Conservation (phyloP, 345 rosid genomes). For the Psidium friedrichsthalianum region DNA sequence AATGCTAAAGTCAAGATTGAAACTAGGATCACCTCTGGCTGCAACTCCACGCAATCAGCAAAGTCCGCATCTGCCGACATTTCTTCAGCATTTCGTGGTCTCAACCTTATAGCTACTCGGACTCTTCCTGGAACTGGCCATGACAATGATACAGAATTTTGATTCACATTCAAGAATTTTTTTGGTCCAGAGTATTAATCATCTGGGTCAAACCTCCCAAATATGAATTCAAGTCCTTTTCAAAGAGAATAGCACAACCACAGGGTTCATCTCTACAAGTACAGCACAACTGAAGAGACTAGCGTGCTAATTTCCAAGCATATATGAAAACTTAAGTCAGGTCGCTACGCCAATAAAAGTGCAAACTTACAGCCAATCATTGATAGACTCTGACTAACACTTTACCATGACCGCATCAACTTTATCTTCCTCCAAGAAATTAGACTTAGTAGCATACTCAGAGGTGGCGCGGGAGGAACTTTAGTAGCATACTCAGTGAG, state of each 20-base stretch:
- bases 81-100: slow-evolving; percentile 89
- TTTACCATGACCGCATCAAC: background rate
- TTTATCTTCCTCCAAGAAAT: background rate
- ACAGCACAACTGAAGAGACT: background rate
- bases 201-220: background rate
- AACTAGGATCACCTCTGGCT: slow-evolving; percentile 56
- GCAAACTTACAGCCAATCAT: background rate
- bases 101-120: slow-evolving; percentile 86
- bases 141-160: background rate
- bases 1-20: background rate
- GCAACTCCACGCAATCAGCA: slow-evolving; percentile 95
- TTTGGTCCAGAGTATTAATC: background rate
- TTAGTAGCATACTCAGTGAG: background rate
- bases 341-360: background rate
- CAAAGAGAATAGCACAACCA: background rate
- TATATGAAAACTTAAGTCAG: background rate
- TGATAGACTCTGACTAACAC: background rate
- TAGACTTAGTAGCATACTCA: background rate
- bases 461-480: background rate
- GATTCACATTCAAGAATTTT: background rate
- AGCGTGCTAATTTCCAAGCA: background rate
- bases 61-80: slow-evolving; percentile 88
- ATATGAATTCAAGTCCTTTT: background rate
- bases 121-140: slow-evolving; percentile 84
- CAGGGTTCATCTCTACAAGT: background rate